Conservation (phyloP, 768 basidiomycete genomes). For the Podaxis sp. region DNA sequence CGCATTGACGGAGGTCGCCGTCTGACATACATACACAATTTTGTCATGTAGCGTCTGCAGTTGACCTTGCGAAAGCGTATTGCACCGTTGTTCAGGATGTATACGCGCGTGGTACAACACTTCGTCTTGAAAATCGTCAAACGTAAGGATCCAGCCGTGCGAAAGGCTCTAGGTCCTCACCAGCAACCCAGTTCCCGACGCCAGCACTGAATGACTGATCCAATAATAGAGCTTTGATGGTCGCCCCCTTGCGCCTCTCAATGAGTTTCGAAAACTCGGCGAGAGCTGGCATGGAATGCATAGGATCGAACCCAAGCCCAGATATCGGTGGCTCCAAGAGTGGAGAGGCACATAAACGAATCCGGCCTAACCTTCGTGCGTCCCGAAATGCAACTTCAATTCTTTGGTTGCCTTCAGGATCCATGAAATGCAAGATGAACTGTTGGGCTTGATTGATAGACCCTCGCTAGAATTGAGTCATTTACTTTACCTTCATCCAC, state of each 20-base stretch:
- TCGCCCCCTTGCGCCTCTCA: constrained; percentile 49
- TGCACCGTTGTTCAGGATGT: constrained; percentile 69
- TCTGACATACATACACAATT: constrained; percentile 51
- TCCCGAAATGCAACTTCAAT: constrained; percentile 69
- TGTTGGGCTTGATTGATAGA: constrained; percentile 20
- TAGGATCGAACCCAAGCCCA: constrained; percentile 73
- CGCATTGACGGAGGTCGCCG: constrained; percentile 68
- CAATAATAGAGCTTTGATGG: constrained; percentile 73
- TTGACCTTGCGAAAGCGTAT: constrained; percentile 49
- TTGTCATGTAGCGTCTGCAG: constrained; percentile 49
- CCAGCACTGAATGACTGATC: constrained; percentile 82
- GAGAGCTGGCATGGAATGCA: constrained; percentile 61
- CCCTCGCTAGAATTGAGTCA: neutral
- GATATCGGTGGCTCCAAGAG: constrained; percentile 67
- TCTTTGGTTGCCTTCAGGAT: constrained; percentile 30
- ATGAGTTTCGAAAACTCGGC: constrained; percentile 48
- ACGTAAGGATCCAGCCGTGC: neutral
- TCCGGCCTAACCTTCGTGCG: constrained; percentile 66
- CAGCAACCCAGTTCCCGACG: constrained; percentile 82
- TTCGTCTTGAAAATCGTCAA: constrained; percentile 44
- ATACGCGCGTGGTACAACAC: constrained; percentile 72
- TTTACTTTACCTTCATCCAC: constrained; percentile 53
- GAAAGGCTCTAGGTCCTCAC: constrained; percentile 28
- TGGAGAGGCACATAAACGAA: constrained; percentile 61
- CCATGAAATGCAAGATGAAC: constrained; percentile 64